phyloP scores from a whole-genome alignment of 1,284 basidiomycete genomes.

The Paramarasmius palmivorus region DNA sequence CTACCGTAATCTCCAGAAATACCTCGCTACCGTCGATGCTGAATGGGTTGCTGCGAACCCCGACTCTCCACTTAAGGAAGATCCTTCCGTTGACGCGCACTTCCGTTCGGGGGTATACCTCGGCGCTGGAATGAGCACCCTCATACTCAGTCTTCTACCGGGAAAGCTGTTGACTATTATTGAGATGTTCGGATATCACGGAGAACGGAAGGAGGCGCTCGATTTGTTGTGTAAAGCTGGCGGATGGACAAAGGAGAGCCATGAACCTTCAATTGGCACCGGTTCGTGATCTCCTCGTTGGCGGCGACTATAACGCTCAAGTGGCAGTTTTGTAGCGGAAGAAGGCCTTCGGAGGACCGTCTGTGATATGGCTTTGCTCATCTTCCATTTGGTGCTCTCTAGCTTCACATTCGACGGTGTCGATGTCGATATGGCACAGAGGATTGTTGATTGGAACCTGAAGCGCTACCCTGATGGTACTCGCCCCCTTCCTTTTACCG shows the following conservation, averaged over 20 bases:
- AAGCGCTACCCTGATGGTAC: conserved; percentile 73
- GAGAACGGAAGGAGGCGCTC: conserved; percentile 80
- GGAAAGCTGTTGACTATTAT: conserved; percentile 76
- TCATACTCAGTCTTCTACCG: conserved; percentile 87
- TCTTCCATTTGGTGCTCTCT: conserved; percentile 91
- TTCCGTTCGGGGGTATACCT: conserved; percentile 93
- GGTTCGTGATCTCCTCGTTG: conserved; percentile 34
- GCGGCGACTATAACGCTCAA: conserved; percentile 6
- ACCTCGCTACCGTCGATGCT: conserved; percentile 74
- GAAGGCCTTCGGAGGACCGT: conserved; percentile 87
- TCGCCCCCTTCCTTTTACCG: conserved; percentile 20
- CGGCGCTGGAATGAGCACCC: conserved; percentile 78
- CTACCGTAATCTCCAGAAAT: conserved; percentile 80
- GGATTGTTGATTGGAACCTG: conserved; percentile 82
- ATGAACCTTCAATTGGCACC: conserved; percentile 51
- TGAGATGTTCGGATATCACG: conserved; percentile 90
- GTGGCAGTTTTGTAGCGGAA: conserved; percentile 15
- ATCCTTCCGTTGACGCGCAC: conserved; percentile 81
- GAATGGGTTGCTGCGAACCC: conserved; percentile 39
- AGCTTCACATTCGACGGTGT: conserved; percentile 81
- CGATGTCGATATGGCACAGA: conserved; percentile 71
- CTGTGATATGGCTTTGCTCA: conserved; percentile 87
- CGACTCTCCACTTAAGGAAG: conserved; percentile 37
- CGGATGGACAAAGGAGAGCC: conserved; percentile 70
- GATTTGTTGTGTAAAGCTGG: conserved; percentile 77